Conservation (phyloP, 2,329 filamentous ascomycete species). For the Neonectria faginata region DNA sequence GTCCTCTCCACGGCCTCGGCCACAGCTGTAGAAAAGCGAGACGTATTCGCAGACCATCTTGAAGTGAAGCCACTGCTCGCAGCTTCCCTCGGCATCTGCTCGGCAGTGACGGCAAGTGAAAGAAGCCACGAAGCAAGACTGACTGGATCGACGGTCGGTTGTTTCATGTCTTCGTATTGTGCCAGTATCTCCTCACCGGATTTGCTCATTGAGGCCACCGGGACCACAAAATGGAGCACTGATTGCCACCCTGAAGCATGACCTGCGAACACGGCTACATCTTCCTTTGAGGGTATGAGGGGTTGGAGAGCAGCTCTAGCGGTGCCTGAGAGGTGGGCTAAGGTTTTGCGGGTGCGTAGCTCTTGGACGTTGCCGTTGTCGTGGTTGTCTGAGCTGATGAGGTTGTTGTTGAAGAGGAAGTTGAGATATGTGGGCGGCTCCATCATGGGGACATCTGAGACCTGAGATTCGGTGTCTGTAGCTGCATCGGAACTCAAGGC, state of each 20-base stretch:
- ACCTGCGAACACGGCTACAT: neutral
- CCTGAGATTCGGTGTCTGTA: neutral
- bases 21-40: conserved; percentile 1
- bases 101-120: neutral
- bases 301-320: conserved; percentile 1
- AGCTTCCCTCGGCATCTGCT: neutral
- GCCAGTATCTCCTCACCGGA: neutral
- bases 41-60: neutral
- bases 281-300: conserved; percentile 2
- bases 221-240: neutral
- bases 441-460: neutral
- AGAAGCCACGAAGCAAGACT: conserved; percentile 3
- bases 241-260: neutral
- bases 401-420: conserved; percentile 5
- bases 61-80: neutral
- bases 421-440: conserved; percentile 3
- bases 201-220: neutral
- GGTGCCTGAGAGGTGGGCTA: neutral
- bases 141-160: neutral
- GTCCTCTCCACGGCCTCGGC: conserved; percentile 7
- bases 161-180: conserved; percentile 6
- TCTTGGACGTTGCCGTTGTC: neutral
- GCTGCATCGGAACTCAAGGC: neutral
- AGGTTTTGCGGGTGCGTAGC: neutral
- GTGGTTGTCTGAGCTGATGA: conserved; percentile 1